A percentile compares a stretch with the other conserved stretches of the same genome.
Conservation (phyloP, 495 filamentous ascomycete species). For the Aspergillus egyptiacus region DNA sequence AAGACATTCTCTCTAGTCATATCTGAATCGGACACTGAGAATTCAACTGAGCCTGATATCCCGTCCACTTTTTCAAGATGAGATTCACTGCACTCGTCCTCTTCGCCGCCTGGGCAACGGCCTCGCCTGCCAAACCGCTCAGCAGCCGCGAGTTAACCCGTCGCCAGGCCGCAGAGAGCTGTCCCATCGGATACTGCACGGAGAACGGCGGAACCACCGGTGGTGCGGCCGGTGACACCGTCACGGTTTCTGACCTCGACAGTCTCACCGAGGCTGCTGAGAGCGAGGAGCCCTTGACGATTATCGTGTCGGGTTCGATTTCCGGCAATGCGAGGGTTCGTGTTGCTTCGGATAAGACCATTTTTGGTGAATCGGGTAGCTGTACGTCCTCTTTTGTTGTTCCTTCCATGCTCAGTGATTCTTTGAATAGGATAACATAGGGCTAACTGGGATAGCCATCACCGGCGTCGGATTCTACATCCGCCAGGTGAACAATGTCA, state of each 20-base stretch:
- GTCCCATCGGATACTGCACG: slow-evolving; percentile 10
- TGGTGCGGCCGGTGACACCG: slow-evolving; percentile 6
- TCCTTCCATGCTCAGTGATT: neutral
- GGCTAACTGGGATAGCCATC: neutral
- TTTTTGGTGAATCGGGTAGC: slow-evolving; percentile 5
- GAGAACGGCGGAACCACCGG: slow-evolving; percentile 10
- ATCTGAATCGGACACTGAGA: too few species aligned
- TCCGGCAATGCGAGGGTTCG: slow-evolving; percentile 6
- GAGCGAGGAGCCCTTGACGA: slow-evolving; percentile 2
- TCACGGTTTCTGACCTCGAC: slow-evolving; percentile 1
- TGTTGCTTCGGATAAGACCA: slow-evolving; percentile 5
- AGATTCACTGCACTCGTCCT: neutral
- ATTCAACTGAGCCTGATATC: too few species aligned
- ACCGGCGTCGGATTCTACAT: slow-evolving; percentile 11
- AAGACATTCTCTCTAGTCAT: too few species aligned
- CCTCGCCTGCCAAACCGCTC: neutral
- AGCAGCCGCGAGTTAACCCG: neutral
- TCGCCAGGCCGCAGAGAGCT: slow-evolving; percentile 6
- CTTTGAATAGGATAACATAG: too few species aligned
- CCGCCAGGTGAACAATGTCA: slow-evolving; percentile 4
- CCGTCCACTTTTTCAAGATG: neutral
- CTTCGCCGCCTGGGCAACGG: slow-evolving; percentile 5
- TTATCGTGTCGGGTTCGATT: slow-evolving; percentile 9
- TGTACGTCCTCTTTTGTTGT: neutral
- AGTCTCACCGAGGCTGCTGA: slow-evolving; percentile 6